These are phyloP conservation scores for Sphaceloma murrayae DNA, from an alignment of 2,329 filamentous ascomycete genomes.

Conservation along the genomic window DNA sequence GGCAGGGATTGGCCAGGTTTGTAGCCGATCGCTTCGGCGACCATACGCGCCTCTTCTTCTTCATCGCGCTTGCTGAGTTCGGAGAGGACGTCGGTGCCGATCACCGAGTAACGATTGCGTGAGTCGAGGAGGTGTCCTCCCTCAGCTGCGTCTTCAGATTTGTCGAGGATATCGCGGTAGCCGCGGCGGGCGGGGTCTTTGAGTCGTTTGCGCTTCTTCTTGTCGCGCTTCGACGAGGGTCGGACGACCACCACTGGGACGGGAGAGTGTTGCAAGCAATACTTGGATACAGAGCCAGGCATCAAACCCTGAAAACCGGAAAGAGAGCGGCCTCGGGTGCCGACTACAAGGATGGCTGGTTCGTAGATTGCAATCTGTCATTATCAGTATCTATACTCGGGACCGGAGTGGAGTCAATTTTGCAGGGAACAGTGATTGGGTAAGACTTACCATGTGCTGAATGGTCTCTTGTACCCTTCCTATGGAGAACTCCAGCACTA, in stretches of 20 bases:
- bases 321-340: slow-evolving; percentile 73
- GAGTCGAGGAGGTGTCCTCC: slow-evolving; percentile 46
- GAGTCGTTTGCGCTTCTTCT: slow-evolving; percentile 78
- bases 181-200: slow-evolving; percentile 66
- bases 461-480: slow-evolving; percentile 87
- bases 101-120: slow-evolving; percentile 38
- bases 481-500: slow-evolving; percentile 78
- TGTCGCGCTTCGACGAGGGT: slow-evolving; percentile 75
- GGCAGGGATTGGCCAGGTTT: slow-evolving; percentile 19
- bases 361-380: slow-evolving; percentile 86
- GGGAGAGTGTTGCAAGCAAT: slow-evolving; percentile 86
- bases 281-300: slow-evolving; percentile 85
- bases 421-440: not conserved
- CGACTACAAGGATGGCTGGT: slow-evolving; percentile 82
- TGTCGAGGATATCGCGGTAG: slow-evolving; percentile 67
- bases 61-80: slow-evolving; percentile 23
- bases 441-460: slow-evolving; percentile 64
- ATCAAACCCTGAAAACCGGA: slow-evolving; percentile 79
- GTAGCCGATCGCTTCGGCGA: slow-evolving; percentile 33
- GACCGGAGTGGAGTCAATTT: no score
- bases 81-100: slow-evolving; percentile 25
- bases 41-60: slow-evolving; percentile 31
- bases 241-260: slow-evolving; percentile 89
- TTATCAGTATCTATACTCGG: no score
- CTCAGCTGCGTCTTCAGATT: slow-evolving; percentile 38